Evolutionary conservation across 1,139 yeast genomes (phyloP).

Genomic region (Suhomyces guaymorum): DNA sequence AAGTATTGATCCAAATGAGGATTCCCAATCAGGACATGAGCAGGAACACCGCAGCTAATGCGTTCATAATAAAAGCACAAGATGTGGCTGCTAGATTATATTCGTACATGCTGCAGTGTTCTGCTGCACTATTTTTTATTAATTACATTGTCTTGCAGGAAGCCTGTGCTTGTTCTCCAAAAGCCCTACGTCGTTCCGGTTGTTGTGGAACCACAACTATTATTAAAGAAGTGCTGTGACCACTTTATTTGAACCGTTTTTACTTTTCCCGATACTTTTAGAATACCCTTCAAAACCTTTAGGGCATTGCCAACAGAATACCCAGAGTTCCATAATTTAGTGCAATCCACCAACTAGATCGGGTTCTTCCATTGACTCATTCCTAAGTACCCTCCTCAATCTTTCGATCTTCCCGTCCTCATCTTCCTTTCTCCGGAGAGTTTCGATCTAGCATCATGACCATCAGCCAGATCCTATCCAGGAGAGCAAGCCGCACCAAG

Average conservation of each 20-base stretch:
- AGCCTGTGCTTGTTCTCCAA: not conserved
- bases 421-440: too few species aligned
- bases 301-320: too few species aligned
- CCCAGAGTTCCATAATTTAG: too few species aligned
- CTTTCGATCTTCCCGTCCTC: too few species aligned
- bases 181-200: not conserved
- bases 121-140: conserved; percentile 1
- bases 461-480: conserved; percentile 7
- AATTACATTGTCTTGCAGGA: not conserved
- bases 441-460: too few species aligned
- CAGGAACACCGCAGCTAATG: not conserved
- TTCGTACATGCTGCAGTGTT: conserved; percentile 1
- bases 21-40: not conserved
- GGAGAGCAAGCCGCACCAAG: conserved; percentile 5
- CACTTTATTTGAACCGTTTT: too few species aligned
- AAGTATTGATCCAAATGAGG: too few species aligned
- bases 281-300: not conserved
- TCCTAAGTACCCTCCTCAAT: too few species aligned
- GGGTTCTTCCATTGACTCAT: too few species aligned
- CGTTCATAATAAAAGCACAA: not conserved
- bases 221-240: too few species aligned
- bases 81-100: not conserved
- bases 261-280: not conserved
- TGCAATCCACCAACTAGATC: too few species aligned
- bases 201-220: not conserved